These are phyloP conservation scores for Sugiyamaella smithiae DNA, from an alignment of 805 yeast species.

Conservation along the genomic window DNA sequence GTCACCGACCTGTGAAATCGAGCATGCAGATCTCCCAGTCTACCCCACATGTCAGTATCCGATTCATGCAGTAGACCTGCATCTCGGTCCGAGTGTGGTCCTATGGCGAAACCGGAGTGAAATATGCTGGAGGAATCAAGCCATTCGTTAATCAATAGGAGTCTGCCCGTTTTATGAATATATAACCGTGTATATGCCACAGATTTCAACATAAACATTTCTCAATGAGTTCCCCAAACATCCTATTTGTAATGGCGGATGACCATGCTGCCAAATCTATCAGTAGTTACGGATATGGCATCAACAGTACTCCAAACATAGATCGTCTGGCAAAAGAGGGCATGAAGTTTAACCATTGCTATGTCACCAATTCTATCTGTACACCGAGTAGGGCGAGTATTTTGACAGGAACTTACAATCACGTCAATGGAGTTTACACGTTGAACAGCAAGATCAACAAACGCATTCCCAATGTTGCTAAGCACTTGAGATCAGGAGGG, in stretches of 20 bases:
- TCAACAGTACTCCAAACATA: constrained; percentile 3
- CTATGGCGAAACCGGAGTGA: too few species aligned
- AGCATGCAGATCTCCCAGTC: too few species aligned
- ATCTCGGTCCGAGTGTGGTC: too few species aligned
- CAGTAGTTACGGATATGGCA: constrained; percentile 10
- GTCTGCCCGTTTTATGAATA: too few species aligned
- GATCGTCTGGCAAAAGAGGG: constrained; percentile 6
- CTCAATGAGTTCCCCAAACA: too few species aligned
- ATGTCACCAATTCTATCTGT: constrained; percentile 6
- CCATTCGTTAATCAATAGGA: too few species aligned
- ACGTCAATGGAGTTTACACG: constrained; percentile 9
- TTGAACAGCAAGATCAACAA: constrained; percentile 5
- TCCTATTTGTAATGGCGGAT: constrained; percentile 13
- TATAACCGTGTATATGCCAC: too few species aligned
- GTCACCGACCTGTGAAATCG: too few species aligned
- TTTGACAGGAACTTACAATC: constrained; percentile 13
- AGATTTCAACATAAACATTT: too few species aligned
- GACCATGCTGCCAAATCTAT: constrained; percentile 11
- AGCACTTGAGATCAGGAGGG: constrained; percentile 4
- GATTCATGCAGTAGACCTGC: too few species aligned
- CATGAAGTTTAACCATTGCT: constrained; percentile 8
- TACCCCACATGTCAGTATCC: too few species aligned
- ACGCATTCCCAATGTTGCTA: constrained; percentile 1
- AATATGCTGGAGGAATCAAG: too few species aligned
- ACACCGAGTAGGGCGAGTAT: constrained; percentile 15